phyloP scores from a whole-genome alignment of 2,329 filamentous ascomycete species.

The Ophiostoma piceae region DNA sequence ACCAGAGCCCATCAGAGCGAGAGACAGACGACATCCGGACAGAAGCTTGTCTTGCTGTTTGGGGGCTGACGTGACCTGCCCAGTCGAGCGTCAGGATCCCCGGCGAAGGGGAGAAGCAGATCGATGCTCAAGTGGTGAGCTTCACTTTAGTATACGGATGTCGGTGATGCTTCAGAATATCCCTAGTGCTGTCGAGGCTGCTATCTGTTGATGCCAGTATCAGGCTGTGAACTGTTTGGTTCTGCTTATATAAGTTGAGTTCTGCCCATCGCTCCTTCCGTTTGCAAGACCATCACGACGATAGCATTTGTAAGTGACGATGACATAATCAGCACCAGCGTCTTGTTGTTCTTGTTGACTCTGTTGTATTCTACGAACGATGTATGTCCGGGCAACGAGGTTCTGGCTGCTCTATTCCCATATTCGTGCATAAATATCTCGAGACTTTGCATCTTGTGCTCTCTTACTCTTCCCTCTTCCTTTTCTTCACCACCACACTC shows the following conservation, averaged over 20 bases:
- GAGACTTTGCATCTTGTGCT: background rate
- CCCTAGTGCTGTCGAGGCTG: background rate
- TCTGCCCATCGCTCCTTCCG: background rate
- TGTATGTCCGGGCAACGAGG: slow-evolving; percentile 3
- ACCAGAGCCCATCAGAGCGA: too few species aligned
- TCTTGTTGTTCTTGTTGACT: background rate
- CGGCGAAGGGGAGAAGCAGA: too few species aligned
- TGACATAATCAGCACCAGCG: background rate
- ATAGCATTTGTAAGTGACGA: background rate
- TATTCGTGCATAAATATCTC: background rate
- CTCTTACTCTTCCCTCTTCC: background rate
- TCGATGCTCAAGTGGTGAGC: too few species aligned
- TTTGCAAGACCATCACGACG: background rate
- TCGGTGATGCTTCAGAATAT: too few species aligned
- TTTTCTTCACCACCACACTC: background rate
- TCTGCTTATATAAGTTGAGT: background rate
- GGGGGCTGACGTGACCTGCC: too few species aligned
- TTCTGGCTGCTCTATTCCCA: background rate
- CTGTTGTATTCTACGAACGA: background rate
- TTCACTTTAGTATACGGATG: too few species aligned
- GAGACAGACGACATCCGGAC: too few species aligned
- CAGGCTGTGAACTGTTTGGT: background rate
- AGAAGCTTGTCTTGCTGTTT: too few species aligned
- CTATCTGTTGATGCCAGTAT: background rate
- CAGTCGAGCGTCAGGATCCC: too few species aligned